Percentiles rank a stretch among this genome's conserved stretches.
Conservation (phyloP, 1,284 basidiomycete genomes). For the Heimioporus retisporus region DNA sequence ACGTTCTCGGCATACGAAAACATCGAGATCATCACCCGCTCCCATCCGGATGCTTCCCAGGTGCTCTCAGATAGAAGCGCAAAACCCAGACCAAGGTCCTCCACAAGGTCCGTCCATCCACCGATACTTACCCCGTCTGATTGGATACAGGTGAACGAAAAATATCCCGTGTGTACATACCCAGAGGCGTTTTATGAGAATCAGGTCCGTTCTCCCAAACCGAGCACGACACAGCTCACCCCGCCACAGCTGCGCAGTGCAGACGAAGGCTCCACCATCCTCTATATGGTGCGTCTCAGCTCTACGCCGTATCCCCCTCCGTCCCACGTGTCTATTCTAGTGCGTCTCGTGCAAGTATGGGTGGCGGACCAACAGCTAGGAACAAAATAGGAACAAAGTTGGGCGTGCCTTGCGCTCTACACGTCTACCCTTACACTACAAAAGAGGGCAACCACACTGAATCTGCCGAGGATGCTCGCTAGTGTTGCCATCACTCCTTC, state of each 20-base stretch:
- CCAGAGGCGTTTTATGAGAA: constrained; percentile 83
- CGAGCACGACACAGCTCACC: constrained; percentile 4
- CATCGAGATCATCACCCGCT: constrained; percentile 90
- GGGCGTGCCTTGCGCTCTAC: constrained; percentile 52
- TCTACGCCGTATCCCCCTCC: constrained; percentile 7
- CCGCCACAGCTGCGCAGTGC: constrained; percentile 79
- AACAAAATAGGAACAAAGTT: constrained; percentile 3
- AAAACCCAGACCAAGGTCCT: constrained; percentile 92
- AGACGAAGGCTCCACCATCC: constrained; percentile 92
- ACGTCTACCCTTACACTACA: constrained; percentile 90
- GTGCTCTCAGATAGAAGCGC: constrained; percentile 87
- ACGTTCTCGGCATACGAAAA: constrained; percentile 87
- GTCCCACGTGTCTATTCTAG: constrained; percentile 46
- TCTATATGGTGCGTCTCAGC: constrained; percentile 70
- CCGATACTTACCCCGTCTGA: constrained; percentile 5
- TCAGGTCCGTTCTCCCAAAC: constrained; percentile 60
- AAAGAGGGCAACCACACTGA: constrained; percentile 90
- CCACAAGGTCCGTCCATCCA: constrained; percentile 61
- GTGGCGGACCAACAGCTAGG: constrained; percentile 81
- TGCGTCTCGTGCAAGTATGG: constrained; percentile 79
- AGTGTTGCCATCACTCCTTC: constrained; percentile 76
- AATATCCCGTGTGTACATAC: constrained; percentile 93
- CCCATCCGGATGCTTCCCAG: no score
- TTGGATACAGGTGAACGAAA: constrained; percentile 82
- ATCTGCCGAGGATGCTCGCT: constrained; percentile 84